Base-by-base conservation (phyloP, 129 eudicot species). In the Glebionis coronaria region DNA sequence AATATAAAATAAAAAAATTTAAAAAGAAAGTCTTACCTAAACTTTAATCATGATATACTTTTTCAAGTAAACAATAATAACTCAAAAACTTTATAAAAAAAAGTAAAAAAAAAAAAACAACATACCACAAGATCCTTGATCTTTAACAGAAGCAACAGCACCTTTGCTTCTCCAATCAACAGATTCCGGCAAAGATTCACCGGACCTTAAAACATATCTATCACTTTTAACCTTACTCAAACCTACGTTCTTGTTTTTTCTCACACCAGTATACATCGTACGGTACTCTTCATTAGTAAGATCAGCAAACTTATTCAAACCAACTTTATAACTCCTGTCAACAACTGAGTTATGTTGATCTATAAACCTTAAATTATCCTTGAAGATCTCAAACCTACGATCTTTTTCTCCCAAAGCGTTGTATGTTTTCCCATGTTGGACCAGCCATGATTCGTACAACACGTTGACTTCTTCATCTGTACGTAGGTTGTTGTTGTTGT, bases 91-190 rank as follows among this genome's bases (percentile, higher is more conserved):
- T 31, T 59, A 69, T 2, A 0, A 23, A 69, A 57, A 3, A 12
- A 5, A 21, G n/a, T n/a, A 2, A n/a, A 27, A 12, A 5, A 15
- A 40, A 9, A 25, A 3, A 0, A n/a, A 57, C 3, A 61, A 65
- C 87, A 65, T 29, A 88, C 97, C 97, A 52, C 97, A 91, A 28
- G 72, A 78, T 53, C 97, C 97, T 76, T 91, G 97, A 78, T 91
- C 88, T 74, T 91, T 91, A 60, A 91, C 96, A 15, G 71, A 63
- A 9, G 85, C 71, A 10, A 91, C 90, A 11, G 97, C 97, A 35
- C 94, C 97, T 68, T 81, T 74, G 58, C 80, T 73, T 57, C 96
- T 88, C 97, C 97, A 91, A 62, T 91, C 97, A 68, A 91, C 85
- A 2, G 69, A 14, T 7, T 81, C 81, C 77, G 97, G 94, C 81